Base-by-base conservation (phyloP, 306 rosid genomes). In the Ceratonia siliqua region DNA sequence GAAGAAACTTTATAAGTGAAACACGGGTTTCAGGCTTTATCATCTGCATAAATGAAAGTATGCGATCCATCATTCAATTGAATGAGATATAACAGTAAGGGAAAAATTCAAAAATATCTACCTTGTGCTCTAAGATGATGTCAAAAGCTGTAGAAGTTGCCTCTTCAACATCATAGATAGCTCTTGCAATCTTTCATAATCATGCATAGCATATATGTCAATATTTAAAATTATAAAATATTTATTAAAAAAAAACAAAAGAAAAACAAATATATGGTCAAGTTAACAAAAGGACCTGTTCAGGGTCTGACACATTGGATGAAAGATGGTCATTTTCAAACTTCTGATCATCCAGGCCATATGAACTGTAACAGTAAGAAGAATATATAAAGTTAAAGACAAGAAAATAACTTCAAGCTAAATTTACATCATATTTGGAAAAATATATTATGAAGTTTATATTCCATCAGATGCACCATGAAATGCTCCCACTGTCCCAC, bases 141-240 rank as follows among this genome's bases (percentile, higher is more conserved):
- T 90, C 99, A 74, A 90, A 92, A 48, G 96, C 97, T 62, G 68
- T 83, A 48, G 92, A 83, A 22, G 97, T 92, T 76, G 99, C 99
- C 90, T 94, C 99, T 82, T 94, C 99, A 45, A 94, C 92, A 74
- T 94, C 99, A 79, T 90, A 94, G 68, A 94, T 81, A 67, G 97
- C 99, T 83, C 92, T 87, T 24, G 92, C 93, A 87, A 90, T 86
- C 99, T 92, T 70, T 78, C 49, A 82, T 33, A 79, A 66, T 65
- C 74, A 79, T 42, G 48, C 52, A 77, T 75, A 76, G 14, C 68
- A 74, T 65, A 66, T 11, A 72, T 13, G 78, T 90, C 71, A 85
- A 70, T 67, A 65, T 43, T 72, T 74, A 39, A 38, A 81, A 74
- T 69, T 15, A 63, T 15, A 55, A 41, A 82, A n/a, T n/a, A n/a